Evolutionary conservation across 106 monocot genomes (phyloP).

Genomic region (Phalaenopsis aphrodite): DNA sequence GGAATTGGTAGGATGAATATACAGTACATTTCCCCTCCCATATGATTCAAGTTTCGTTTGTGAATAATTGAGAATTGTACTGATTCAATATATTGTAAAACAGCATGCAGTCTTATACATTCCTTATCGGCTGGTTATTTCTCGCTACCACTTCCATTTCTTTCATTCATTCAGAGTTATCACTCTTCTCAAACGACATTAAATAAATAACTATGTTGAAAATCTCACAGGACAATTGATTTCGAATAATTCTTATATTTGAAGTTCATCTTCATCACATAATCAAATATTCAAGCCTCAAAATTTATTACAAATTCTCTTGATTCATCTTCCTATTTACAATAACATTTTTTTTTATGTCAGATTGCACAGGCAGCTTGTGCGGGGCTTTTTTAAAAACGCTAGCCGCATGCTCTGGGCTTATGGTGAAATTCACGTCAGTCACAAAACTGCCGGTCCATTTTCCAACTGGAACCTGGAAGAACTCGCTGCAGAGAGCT

Average conservation of each 20-base stretch:
- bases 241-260: background rate
- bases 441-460: constrained; percentile 21
- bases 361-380: constrained; percentile 31
- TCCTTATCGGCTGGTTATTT: too few relatives aligned
- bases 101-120: too few relatives aligned
- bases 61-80: too few relatives aligned
- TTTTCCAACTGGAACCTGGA: constrained; percentile 34
- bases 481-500: constrained; percentile 21
- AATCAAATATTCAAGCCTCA: background rate
- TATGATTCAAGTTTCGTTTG: too few relatives aligned
- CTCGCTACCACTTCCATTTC: too few relatives aligned
- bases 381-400: constrained; percentile 29
- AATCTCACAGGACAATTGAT: background rate
- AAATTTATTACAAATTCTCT: background rate
- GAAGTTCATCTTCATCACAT: background rate
- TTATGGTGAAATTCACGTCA: constrained; percentile 40
- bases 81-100: too few relatives aligned
- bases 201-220: too few relatives aligned
- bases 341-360: background rate
- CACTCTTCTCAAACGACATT: too few relatives aligned
- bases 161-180: too few relatives aligned
- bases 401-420: constrained; percentile 31
- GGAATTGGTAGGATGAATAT: too few relatives aligned
- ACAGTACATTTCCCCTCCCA: too few relatives aligned
- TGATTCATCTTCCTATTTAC: background rate